Conservation (phyloP, 768 basidiomycete species). For the Suillus decipiens region DNA sequence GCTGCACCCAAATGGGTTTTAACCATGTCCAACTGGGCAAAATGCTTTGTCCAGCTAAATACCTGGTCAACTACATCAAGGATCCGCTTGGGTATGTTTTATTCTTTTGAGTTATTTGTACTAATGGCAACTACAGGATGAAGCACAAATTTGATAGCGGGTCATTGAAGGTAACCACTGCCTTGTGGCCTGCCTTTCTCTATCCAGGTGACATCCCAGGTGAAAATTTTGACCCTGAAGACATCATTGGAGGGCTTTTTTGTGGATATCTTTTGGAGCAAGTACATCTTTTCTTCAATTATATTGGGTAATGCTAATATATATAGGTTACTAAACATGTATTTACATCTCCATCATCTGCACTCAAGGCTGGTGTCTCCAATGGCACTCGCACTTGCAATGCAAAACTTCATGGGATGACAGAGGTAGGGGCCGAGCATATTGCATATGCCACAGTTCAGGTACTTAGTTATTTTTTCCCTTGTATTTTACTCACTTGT, state of each 20-base stretch:
- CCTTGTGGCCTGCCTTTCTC: conserved; percentile 8
- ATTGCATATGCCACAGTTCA: conserved; percentile 6
- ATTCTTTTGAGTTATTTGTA: neutral
- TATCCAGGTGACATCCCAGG: conserved; percentile 6
- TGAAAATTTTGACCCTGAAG: conserved; percentile 1
- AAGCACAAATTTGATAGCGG: neutral
- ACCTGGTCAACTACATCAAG: neutral
- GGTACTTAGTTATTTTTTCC: neutral
- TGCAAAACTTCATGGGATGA: conserved; percentile 9
- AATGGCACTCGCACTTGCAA: neutral
- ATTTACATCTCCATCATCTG: neutral
- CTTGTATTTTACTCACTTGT: neutral
- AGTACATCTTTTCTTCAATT: neutral
- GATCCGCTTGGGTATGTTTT: neutral
- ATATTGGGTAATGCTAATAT: neutral
- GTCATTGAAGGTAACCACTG: neutral
- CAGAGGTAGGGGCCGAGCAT: conserved; percentile 7
- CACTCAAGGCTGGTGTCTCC: neutral
- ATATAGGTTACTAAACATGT: conserved; percentile 7
- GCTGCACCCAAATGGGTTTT: neutral
- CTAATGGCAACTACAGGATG: neutral
- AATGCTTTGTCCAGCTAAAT: conserved; percentile 4
- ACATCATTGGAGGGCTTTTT: conserved; percentile 6
- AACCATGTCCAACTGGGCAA: conserved; percentile 8
- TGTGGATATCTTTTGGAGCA: conserved; percentile 4